phyloP scores from a whole-genome alignment of 768 basidiomycete species.

The Stropharia rugosoannulata region DNA sequence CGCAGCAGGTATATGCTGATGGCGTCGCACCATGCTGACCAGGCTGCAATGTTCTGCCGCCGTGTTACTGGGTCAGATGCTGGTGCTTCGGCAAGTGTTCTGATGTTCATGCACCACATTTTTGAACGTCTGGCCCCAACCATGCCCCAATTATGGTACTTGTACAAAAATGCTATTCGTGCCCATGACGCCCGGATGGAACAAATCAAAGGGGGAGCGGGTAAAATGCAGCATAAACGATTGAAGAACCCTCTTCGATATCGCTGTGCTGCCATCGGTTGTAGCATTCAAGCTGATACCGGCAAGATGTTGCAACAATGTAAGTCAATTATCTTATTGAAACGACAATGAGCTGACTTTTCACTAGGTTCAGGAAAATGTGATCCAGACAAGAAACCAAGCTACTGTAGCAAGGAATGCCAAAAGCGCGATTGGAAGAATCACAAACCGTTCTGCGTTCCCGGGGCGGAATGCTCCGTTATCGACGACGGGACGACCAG shows the following conservation, averaged over 20 bases:
- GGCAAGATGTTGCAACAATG: slow-evolving; percentile 20
- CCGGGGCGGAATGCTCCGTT: slow-evolving; percentile 26
- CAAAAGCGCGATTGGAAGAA: slow-evolving; percentile 28
- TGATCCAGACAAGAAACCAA: slow-evolving; percentile 26
- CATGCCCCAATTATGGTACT: background rate
- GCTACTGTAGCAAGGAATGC: slow-evolving; percentile 28
- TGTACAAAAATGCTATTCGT: background rate
- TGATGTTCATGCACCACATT: background rate
- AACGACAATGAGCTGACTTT: background rate
- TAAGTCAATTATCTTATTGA: slow-evolving; percentile 2
- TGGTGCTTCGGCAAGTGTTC: background rate
- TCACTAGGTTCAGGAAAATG: slow-evolving; percentile 22
- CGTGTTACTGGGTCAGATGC: background rate
- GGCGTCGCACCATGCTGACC: slow-evolving; percentile 15
- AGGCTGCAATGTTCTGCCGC: background rate
- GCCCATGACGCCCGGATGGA: background rate
- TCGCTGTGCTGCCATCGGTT: slow-evolving; percentile 22
- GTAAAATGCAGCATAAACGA: slow-evolving; percentile 19
- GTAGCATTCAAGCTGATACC: slow-evolving; percentile 23
- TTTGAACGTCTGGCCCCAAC: background rate
- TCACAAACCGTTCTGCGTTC: slow-evolving; percentile 30
- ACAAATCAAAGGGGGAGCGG: slow-evolving; percentile 2
- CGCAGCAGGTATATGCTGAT: slow-evolving; percentile 10
- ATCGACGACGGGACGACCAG: slow-evolving; percentile 10
- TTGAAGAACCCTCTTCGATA: slow-evolving; percentile 22